phyloP scores from a whole-genome alignment of 805 yeast species.

The Barnettozyma pratensis region DNA sequence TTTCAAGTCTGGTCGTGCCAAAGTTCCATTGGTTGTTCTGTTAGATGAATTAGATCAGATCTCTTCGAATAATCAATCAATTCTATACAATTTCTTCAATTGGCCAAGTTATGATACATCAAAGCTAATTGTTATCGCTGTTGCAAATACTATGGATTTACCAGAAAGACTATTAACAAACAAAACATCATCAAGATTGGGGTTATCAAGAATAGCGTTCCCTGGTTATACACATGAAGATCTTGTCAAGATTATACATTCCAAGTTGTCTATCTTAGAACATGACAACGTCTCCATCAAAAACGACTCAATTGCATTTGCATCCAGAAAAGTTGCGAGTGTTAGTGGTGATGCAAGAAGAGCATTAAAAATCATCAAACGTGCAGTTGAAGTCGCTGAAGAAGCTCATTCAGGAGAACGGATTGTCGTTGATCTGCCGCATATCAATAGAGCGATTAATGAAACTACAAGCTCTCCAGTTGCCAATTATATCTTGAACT shows the following conservation, averaged over 20 bases:
- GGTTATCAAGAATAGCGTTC: conserved; percentile 80
- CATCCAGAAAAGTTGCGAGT: conserved; percentile 89
- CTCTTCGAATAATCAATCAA: conserved; percentile 74
- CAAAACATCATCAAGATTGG: conserved; percentile 87
- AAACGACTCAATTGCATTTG: conserved; percentile 82
- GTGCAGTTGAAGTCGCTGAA: conserved; percentile 81
- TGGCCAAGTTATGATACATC: conserved; percentile 90
- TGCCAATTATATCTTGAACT: conserved; percentile 47
- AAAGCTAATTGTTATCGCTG: conserved; percentile 80
- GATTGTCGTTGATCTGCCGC: conserved; percentile 61
- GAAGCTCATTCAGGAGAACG: conserved; percentile 15
- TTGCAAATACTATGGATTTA: conserved; percentile 95
- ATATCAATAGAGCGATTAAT: conserved; percentile 72
- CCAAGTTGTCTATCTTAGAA: conserved; percentile 51
- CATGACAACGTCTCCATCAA: conserved; percentile 34
- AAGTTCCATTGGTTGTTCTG: conserved; percentile 53
- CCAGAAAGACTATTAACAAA: conserved; percentile 87
- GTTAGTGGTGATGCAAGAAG: conserved; percentile 97
- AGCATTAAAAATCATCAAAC: conserved; percentile 78
- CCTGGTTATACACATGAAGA: conserved; percentile 84
- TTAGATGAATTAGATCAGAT: conserved; percentile 94
- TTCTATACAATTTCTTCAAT: conserved; percentile 93
- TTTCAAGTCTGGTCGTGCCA: conserved; percentile 37
- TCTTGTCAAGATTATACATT: conserved; percentile 66
- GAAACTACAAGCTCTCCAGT: conserved; percentile 77